Evolutionary conservation across 2,329 filamentous ascomycete genomes (phyloP).

Genomic region (Neofusicoccum ribis): DNA sequence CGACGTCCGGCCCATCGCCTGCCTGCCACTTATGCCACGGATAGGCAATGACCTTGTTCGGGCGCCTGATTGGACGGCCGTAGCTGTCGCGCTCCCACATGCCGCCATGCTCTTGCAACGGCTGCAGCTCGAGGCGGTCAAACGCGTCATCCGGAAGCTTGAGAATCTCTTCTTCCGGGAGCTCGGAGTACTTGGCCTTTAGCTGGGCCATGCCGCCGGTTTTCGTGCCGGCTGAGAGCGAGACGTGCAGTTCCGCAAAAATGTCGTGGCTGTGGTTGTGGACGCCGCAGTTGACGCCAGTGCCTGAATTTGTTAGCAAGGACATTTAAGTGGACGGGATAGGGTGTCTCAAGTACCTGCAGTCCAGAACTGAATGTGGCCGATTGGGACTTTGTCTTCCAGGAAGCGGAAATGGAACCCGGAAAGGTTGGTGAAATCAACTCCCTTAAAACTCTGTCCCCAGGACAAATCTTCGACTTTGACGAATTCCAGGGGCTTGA

Average conservation of each 20-base stretch:
- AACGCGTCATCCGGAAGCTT: not conserved
- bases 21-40: conserved; percentile 25
- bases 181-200: not conserved
- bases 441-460: conserved; percentile 3
- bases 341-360: conserved; percentile 3
- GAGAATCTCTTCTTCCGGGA: not conserved
- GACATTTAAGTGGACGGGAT: not conserved
- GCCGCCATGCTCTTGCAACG: conserved; percentile 19
- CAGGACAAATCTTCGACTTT: conserved; percentile 4
- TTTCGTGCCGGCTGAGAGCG: conserved; percentile 21
- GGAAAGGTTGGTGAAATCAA: conserved; percentile 12
- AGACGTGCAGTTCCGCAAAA: conserved; percentile 23
- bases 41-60: conserved; percentile 15
- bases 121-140: not conserved
- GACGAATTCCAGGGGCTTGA: conserved; percentile 1
- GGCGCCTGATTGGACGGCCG: conserved; percentile 1
- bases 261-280: conserved; percentile 22
- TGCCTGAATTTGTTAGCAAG: not conserved
- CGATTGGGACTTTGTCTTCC: not conserved
- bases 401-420: conserved; percentile 17
- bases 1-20: conserved; percentile 15
- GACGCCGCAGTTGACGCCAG: conserved; percentile 21
- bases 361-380: conserved; percentile 24
- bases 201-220: conserved; percentile 23
- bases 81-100: conserved; percentile 18